Percentiles rank a stretch among this genome's conserved stretches.
Evolutionary conservation across 257 asterid genomes (phyloP).

Genomic region (Orobanche coerulescens): DNA sequence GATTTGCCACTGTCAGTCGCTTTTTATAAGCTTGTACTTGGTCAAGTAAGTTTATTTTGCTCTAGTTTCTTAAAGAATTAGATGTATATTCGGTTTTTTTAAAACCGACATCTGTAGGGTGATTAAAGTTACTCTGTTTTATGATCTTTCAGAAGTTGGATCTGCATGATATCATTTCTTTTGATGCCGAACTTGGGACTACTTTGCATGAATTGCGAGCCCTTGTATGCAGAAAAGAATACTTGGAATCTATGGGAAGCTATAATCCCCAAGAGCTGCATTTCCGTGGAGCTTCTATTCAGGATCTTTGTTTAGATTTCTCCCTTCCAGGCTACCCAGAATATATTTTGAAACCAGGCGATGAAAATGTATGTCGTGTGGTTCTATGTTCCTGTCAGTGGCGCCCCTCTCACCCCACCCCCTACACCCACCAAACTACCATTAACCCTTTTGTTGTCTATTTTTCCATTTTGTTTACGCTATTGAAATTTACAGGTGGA

Average conservation of each 20-base stretch:
- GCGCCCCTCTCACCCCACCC: no score
- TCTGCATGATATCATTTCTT: slow-evolving; percentile 74
- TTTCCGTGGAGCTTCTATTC: slow-evolving; percentile 69
- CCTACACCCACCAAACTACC: background rate
- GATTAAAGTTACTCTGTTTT: slow-evolving; percentile 5
- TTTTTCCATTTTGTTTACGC: background rate
- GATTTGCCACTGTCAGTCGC: slow-evolving; percentile 70
- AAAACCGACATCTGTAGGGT: background rate
- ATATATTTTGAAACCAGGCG: slow-evolving; percentile 64
- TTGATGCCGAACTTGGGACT: slow-evolving; percentile 74
- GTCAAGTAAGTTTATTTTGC: slow-evolving; percentile 43
- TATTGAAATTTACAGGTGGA: slow-evolving; percentile 54
- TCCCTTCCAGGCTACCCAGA: slow-evolving; percentile 91
- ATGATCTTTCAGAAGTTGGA: slow-evolving; percentile 59
- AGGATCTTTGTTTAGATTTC: slow-evolving; percentile 89
- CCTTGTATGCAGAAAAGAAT: slow-evolving; percentile 55
- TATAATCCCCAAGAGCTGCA: slow-evolving; percentile 40
- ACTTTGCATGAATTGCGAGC: slow-evolving; percentile 89
- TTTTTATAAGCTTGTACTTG: slow-evolving; percentile 62
- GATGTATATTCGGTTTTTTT: background rate
- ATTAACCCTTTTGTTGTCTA: background rate
- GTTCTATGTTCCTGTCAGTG: no score
- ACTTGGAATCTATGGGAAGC: slow-evolving; percentile 52
- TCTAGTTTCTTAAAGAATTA: background rate
- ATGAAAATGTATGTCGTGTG: slow-evolving; percentile 45